phyloP scores from a whole-genome alignment of 805 yeast species.

The Yamadazyma takamatsuzukensis region DNA sequence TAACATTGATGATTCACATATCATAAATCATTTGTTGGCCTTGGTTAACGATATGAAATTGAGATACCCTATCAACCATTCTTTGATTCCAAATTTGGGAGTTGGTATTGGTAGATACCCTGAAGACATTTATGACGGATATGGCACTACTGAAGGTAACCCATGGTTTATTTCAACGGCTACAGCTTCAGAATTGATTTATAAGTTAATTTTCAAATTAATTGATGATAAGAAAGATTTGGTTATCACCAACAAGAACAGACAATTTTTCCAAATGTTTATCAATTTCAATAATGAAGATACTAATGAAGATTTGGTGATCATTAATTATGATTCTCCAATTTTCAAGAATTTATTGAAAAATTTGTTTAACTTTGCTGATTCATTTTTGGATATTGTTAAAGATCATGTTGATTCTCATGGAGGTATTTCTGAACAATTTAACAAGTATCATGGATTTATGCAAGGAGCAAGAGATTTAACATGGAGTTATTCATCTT shows the following conservation, averaged over 20 bases:
- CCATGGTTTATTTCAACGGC: constrained; percentile 90
- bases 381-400: constrained; percentile 60
- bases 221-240: constrained; percentile 40
- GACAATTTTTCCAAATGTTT: constrained; percentile 31
- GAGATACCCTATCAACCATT: constrained; percentile 74
- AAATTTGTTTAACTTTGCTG: constrained; percentile 54
- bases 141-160: constrained; percentile 70
- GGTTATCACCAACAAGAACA: constrained; percentile 27
- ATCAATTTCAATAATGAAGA: constrained; percentile 20
- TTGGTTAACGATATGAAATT: constrained; percentile 65
- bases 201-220: constrained; percentile 48
- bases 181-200: constrained; percentile 62
- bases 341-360: constrained; percentile 46
- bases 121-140: constrained; percentile 84
- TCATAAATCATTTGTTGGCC: constrained; percentile 60
- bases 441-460: constrained; percentile 73
- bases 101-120: constrained; percentile 89
- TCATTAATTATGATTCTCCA: constrained; percentile 33
- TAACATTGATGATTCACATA: constrained; percentile 52
- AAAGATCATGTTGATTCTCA: constrained; percentile 57
- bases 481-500: constrained; percentile 88
- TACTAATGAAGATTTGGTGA: constrained; percentile 12
- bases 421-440: constrained; percentile 86
- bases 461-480: constrained; percentile 85
- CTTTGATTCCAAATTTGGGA: constrained; percentile 28